Evolutionary conservation across 306 rosid genomes (phyloP), one percentile per base, ranked within the genome.

Genomic region (Casuarina glauca): DNA sequence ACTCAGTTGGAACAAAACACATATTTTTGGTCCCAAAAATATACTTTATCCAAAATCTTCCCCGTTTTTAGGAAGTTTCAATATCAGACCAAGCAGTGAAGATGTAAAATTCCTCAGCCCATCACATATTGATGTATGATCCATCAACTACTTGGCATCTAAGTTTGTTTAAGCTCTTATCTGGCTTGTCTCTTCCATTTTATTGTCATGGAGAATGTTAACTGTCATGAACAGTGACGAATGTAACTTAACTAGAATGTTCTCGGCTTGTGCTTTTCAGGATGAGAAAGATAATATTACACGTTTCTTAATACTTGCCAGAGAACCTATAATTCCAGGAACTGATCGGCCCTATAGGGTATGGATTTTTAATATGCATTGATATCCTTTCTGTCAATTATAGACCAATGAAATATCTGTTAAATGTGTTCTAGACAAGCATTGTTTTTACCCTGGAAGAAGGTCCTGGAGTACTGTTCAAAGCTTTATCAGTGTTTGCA

Each of bases 401-500:
- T 72, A 10, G 73, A 38, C 80, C 84, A 71, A 80, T 13, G 46
- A 60, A 70, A 57, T 85, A 35, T 74, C 19, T n/a, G 49, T 70
- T 75, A 58, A 46, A 60, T 72, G 44, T 77, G 68, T 49, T 74
- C 77, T 86, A 94, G 98, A 94, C 98, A 35, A 91, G 97, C 81
- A 73, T 94, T 69, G 98, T 89, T 75, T 91, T 94, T 85, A 82
- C 93, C 67, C 85, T 94, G 48, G 93, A 91, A 85, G 96, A 90
- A 88, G 97, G 97, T 46, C 94, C 94, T 0, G 98, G 97, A 48
- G 87, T 88, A 45, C 93, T 94, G 58, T 91, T 94, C 78, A 94
- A 94, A 86, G 98, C 97, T 75, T 77, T 94, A 74, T 91, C 98
- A 44, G 91, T 91, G 69, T 94, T 94, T 85, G 85, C 96, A 73